Percentiles rank a stretch among this genome's conserved stretches.
Evolutionary conservation across 2,329 filamentous ascomycete species (phyloP).

Genomic region (Colletotrichum theobromicola): DNA sequence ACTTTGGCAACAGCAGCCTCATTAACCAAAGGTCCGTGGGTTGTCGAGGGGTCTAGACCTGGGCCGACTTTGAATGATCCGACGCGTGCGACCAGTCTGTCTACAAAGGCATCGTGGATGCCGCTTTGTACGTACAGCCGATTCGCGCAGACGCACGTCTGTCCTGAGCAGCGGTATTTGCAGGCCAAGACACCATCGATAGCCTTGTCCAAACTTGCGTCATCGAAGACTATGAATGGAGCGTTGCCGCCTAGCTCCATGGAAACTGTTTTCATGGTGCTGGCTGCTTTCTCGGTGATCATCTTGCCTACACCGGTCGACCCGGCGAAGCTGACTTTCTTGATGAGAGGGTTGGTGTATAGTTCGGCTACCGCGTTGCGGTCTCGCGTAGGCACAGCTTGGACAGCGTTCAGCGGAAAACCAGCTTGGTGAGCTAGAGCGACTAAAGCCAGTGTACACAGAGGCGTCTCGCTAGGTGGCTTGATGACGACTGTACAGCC

Average conservation of each 20-base stretch:
- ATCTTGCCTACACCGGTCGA: constrained; percentile 72
- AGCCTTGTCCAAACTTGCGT: constrained; percentile 85
- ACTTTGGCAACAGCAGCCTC: constrained; percentile 81
- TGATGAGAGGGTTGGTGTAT: constrained; percentile 79
- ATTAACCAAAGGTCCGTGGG: constrained; percentile 87
- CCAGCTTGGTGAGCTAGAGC: constrained; percentile 88
- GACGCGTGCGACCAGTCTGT: constrained; percentile 74
- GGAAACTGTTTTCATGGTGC: constrained; percentile 81
- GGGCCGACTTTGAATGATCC: constrained; percentile 78
- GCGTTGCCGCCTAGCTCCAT: constrained; percentile 95
- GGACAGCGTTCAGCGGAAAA: constrained; percentile 88
- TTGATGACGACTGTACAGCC: constrained; percentile 95
- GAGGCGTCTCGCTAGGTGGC: constrained; percentile 89
- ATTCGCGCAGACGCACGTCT: constrained; percentile 94
- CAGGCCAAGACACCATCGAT: constrained; percentile 82
- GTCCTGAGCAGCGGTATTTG: constrained; percentile 93
- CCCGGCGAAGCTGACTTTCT: constrained; percentile 94
- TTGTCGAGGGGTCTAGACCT: constrained; percentile 72
- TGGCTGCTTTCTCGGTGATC: constrained; percentile 87
- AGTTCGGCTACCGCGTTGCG: constrained; percentile 83
- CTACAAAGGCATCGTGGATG: constrained; percentile 77
- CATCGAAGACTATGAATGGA: constrained; percentile 96
- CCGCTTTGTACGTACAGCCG: constrained; percentile 79
- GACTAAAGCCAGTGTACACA: constrained; percentile 85
- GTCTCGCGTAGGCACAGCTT: constrained; percentile 79